Conservation (phyloP, 768 basidiomycete genomes). For the Hortiboletus campestris region DNA sequence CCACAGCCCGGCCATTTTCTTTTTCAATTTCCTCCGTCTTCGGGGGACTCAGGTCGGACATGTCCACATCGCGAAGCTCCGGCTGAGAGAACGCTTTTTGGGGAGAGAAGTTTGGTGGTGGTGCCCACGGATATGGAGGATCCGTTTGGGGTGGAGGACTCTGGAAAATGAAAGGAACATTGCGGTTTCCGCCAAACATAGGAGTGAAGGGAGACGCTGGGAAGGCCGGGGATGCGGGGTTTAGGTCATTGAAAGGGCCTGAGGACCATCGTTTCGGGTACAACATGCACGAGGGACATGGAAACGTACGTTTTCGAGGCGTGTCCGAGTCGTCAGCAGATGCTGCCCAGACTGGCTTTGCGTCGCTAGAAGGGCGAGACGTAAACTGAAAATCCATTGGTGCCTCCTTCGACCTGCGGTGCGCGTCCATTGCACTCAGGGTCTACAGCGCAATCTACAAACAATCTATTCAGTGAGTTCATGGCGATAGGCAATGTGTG, state of each 20-base stretch:
- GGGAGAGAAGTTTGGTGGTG: constrained; percentile 59
- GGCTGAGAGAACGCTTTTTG: constrained; percentile 56
- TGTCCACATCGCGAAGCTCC: constrained; percentile 69
- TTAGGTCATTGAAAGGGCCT: constrained; percentile 47
- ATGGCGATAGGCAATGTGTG: not conserved
- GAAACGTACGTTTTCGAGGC: constrained; percentile 66
- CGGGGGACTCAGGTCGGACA: constrained; percentile 69
- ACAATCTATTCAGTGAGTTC: not conserved
- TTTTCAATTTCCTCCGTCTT: constrained; percentile 42
- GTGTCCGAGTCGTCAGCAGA: constrained; percentile 46
- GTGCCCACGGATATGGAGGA: constrained; percentile 59
- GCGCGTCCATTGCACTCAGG: constrained; percentile 24
- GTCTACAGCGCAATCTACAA: not conserved
- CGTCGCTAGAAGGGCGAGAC: constrained; percentile 50
- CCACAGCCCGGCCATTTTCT: constrained; percentile 49
- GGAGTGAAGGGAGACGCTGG: constrained; percentile 41
- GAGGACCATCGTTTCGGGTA: constrained; percentile 27
- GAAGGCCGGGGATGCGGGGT: constrained; percentile 34
- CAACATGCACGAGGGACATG: constrained; percentile 25
- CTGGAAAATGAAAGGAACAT: constrained; percentile 73
- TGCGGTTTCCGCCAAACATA: constrained; percentile 62
- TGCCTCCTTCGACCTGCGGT: constrained; percentile 64
- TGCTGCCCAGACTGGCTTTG: constrained; percentile 59
- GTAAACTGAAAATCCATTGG: constrained; percentile 93
- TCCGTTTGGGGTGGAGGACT: constrained; percentile 45